Evolutionary conservation across 2,329 filamentous ascomycete genomes (phyloP).

Genomic region (Coniochaeta prunicola): DNA sequence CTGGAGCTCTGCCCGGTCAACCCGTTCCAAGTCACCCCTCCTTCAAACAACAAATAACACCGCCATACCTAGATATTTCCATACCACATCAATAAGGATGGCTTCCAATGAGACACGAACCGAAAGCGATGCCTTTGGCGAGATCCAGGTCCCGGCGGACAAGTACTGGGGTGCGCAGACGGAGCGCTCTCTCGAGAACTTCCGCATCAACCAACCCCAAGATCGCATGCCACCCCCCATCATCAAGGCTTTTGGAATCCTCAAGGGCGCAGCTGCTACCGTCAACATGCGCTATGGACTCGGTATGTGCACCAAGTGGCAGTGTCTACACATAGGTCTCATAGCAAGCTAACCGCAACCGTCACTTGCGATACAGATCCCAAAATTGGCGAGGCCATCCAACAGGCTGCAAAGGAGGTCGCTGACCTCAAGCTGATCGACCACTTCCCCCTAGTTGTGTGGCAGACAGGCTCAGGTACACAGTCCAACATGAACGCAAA

Average conservation of each 20-base stretch:
- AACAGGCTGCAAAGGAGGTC: constrained; percentile 90
- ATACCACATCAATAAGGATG: constrained; percentile 41
- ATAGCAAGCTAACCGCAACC: neutral
- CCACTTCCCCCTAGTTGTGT: constrained; percentile 97
- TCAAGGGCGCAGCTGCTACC: constrained; percentile 92
- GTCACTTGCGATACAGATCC: constrained; percentile 51
- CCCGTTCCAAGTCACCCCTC: constrained; percentile 12
- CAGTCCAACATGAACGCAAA: constrained; percentile 99
- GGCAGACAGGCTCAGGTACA: constrained; percentile 97
- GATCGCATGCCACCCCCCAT: constrained; percentile 96
- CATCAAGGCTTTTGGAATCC: constrained; percentile 87
- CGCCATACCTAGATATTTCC: constrained; percentile 26
- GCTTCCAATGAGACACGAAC: constrained; percentile 54
- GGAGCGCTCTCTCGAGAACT: constrained; percentile 92
- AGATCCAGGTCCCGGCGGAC: constrained; percentile 84
- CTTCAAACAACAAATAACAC: constrained; percentile 16
- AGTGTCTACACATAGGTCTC: neutral
- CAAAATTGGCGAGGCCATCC: constrained; percentile 84
- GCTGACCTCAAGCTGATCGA: constrained; percentile 89
- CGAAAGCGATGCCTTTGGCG: constrained; percentile 96
- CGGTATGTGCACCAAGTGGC: constrained; percentile 40
- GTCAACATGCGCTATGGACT: constrained; percentile 96
- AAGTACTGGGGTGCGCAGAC: constrained; percentile 99
- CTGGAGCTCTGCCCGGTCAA: constrained; percentile 5
- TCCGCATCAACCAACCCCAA: constrained; percentile 98